Conservation (phyloP, 2,329 filamentous ascomycete species). For the Zymoseptoria pseudotritici region DNA sequence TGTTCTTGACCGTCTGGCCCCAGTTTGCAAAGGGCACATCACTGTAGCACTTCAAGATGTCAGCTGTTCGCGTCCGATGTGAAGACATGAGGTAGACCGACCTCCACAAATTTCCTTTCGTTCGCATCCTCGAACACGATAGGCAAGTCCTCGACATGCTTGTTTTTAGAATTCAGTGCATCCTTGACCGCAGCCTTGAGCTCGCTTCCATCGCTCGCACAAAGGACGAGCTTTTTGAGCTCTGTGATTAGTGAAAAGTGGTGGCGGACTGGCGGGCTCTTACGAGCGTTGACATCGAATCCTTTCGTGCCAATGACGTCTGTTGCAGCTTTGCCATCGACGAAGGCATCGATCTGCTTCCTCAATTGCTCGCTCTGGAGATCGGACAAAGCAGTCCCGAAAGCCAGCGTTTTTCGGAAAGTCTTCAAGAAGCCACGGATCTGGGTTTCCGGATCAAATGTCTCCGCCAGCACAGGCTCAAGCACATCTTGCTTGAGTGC, state of each 20-base stretch:
- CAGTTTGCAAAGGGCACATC: constrained; percentile 5
- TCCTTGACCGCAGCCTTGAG: not conserved
- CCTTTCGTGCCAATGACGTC: not conserved
- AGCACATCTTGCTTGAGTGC: not conserved
- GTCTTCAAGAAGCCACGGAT: not conserved
- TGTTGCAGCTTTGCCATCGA: not conserved
- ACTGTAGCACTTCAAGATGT: not conserved
- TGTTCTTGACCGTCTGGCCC: constrained; percentile 5
- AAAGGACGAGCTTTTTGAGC: not conserved
- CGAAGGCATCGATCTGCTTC: not conserved
- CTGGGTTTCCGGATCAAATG: not conserved
- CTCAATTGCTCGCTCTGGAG: not conserved
- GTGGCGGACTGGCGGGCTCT: not conserved
- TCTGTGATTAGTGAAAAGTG: not conserved
- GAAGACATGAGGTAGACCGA: not conserved
- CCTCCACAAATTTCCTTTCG: not conserved
- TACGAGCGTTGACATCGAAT: not conserved
- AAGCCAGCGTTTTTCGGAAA: not conserved
- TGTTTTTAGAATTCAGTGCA: not conserved
- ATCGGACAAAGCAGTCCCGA: not conserved
- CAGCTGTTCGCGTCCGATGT: not conserved
- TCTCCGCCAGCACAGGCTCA: not conserved
- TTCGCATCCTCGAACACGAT: not conserved
- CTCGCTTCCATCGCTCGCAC: not conserved
- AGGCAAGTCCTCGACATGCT: not conserved